A percentile compares a stretch with the other conserved stretches of the same genome.
Evolutionary conservation across 169 alveolate genomes (phyloP).

Genomic region (Plasmodium malariae): DNA sequence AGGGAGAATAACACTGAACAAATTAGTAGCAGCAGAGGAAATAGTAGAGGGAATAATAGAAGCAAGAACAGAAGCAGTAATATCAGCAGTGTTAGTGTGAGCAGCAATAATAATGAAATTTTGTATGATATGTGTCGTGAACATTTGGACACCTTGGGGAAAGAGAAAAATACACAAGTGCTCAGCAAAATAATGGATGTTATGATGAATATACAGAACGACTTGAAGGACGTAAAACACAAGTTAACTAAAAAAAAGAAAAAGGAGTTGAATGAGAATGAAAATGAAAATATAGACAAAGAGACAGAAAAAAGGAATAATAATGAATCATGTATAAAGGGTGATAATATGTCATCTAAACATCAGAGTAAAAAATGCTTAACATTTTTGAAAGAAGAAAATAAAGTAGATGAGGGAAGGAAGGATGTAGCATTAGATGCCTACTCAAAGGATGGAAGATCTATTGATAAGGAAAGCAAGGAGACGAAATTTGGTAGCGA

Average conservation of each 20-base stretch:
- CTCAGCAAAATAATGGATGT: slow-evolving; percentile 59
- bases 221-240: slow-evolving; percentile 62
- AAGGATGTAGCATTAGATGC: no score
- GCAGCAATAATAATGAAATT: background rate
- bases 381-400: background rate
- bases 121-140: slow-evolving; percentile 17
- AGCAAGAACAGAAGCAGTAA: no score
- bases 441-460: background rate
- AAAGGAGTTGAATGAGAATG: background rate
- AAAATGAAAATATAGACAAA: background rate
- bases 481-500: no score
- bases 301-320: background rate
- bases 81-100: background rate
- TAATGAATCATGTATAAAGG: background rate
- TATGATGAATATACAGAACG: slow-evolving; percentile 68
- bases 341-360: background rate
- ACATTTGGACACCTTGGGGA: slow-evolving; percentile 11
- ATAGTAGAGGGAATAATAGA: background rate
- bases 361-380: background rate
- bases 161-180: slow-evolving; percentile 30
- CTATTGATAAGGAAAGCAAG: background rate
- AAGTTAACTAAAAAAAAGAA: slow-evolving; percentile 26
- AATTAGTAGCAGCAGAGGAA: background rate
- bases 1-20: no score
- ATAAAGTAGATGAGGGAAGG: background rate